These are phyloP conservation scores for Russula abietina DNA, from an alignment of 768 basidiomycete species.

Conservation along the genomic window DNA sequence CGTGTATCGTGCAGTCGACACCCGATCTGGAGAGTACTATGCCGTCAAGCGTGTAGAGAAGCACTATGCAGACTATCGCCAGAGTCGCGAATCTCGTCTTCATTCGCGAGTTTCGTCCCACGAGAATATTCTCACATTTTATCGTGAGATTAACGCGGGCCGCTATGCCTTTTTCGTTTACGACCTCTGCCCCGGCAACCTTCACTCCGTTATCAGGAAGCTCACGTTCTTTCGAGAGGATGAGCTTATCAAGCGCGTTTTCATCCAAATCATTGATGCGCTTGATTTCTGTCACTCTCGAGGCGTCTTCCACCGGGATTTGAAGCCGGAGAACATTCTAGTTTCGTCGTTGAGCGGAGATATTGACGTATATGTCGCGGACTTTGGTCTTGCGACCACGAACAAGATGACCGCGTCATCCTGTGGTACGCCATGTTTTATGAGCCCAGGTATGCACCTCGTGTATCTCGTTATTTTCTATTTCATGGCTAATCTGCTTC, in stretches of 20 bases:
- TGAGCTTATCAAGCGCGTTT: constrained; percentile 11
- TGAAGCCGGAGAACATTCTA: constrained; percentile 13
- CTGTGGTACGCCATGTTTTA: constrained; percentile 15
- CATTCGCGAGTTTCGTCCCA: constrained; percentile 69
- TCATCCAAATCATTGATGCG: constrained; percentile 19
- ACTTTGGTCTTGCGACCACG: constrained; percentile 21
- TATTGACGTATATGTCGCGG: constrained; percentile 9
- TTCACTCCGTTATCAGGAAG: constrained; percentile 8
- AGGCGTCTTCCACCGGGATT: constrained; percentile 17
- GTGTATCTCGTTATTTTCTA: too few species aligned
- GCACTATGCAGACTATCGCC: too few species aligned
- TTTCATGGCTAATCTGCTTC: too few species aligned
- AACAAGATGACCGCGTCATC: constrained; percentile 5
- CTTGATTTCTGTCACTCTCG: constrained; percentile 13
- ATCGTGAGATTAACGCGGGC: constrained; percentile 78
- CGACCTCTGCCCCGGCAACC: constrained; percentile 19
- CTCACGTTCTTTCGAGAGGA: constrained; percentile 14
- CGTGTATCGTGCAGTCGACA: constrained; percentile 83
- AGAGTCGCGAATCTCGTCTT: too few species aligned
- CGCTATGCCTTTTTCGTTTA: constrained; percentile 43
- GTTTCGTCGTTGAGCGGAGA: constrained; percentile 1
- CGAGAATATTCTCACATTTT: constrained; percentile 77
- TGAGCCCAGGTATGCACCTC: constrained; percentile 21
- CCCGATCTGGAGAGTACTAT: constrained; percentile 36
- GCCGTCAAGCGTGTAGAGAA: constrained; percentile 88